Conservation (phyloP, 305 asterid species). For the Vinca major region DNA sequence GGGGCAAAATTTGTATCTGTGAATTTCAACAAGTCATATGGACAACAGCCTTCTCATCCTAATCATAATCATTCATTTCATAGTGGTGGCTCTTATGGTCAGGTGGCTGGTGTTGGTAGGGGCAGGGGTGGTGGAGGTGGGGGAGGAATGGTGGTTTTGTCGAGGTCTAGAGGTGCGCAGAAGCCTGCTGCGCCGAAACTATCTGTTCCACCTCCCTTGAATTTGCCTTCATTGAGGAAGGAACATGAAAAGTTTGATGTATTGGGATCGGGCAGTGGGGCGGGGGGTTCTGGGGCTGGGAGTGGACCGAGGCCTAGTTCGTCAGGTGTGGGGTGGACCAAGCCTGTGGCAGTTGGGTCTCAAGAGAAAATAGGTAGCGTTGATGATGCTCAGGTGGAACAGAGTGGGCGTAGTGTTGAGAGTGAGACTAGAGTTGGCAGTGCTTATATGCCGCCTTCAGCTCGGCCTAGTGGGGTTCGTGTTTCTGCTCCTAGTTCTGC, state of each 20-base stretch:
- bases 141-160: slow-evolving; percentile 78
- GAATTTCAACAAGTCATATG: slow-evolving; percentile 85
- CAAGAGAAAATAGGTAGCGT: slow-evolving; percentile 39
- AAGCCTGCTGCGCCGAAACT: slow-evolving; percentile 65
- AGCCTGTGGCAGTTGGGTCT: slow-evolving; percentile 42
- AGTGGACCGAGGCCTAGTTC: slow-evolving; percentile 71
- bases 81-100: slow-evolving; percentile 45
- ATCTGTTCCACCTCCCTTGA: slow-evolving; percentile 95
- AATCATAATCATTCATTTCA: slow-evolving; percentile 46
- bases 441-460: slow-evolving; percentile 74
- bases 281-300: slow-evolving; percentile 53
- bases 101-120: slow-evolving; percentile 35
- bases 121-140: slow-evolving; percentile 49
- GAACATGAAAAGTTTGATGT: slow-evolving; percentile 77
- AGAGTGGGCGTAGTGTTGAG: slow-evolving; percentile 23
- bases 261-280: slow-evolving; percentile 51
- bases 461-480: slow-evolving; percentile 40
- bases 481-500: slow-evolving; percentile 34
- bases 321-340: slow-evolving; percentile 81
- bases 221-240: slow-evolving; percentile 91
- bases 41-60: slow-evolving; percentile 47
- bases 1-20: slow-evolving; percentile 71
- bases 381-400: slow-evolving; percentile 30
- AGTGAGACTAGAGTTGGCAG: slow-evolving; percentile 35
- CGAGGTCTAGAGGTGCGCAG: slow-evolving; percentile 51